Base-by-base conservation (phyloP, 495 filamentous ascomycete genomes). In the Trichoderma erinaceum region DNA sequence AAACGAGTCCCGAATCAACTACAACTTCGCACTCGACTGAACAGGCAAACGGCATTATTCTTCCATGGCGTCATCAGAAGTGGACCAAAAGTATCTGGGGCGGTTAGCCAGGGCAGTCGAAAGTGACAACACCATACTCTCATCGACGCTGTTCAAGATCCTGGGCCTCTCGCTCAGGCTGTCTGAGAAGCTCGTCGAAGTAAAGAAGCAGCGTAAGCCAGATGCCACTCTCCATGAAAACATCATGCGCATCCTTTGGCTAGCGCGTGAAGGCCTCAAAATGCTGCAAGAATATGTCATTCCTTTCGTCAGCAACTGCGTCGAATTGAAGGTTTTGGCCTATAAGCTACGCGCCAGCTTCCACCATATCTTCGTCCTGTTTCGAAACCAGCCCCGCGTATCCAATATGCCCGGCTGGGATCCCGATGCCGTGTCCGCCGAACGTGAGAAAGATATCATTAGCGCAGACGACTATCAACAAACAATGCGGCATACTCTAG, bases 11-110 rank as follows among this genome's bases (percentile, higher is more conserved):
- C 35, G 8, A 38, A 38, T 38, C 3, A 6, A 2, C 8, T 2
- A 10, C 8, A 38, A 4, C 5, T 38, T 38, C 35, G 35, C 35
- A 38, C 35, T 38, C 5, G 35, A 38, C 35, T 38, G 35, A 38
- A 38, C 8, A 38, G 8, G 35, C 35, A 38, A 23, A 23, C n/a
- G n/a, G 15, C 18, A 52, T n/a, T n/a, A 16, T 4, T 8, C n/a
- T 61, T 15, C 75, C 68, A 98, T 97, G 95, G 94, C 96, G 77
- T 93, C 92, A 76, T 93, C 92, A 63, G 92, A 97, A 77, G 91
- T 98, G 58, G 95, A 98, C 77, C 92, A 97, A 81, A 98, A 97
- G 80, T 96, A 93, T 78, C 83, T 99, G 71, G 92, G 91, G 76
- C 86, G 86, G 72, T 89, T 96, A 71, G 94, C 95, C 70, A 89